Evolutionary conservation across 257 asterid genomes (phyloP).

Genomic region (Mentha longifolia): DNA sequence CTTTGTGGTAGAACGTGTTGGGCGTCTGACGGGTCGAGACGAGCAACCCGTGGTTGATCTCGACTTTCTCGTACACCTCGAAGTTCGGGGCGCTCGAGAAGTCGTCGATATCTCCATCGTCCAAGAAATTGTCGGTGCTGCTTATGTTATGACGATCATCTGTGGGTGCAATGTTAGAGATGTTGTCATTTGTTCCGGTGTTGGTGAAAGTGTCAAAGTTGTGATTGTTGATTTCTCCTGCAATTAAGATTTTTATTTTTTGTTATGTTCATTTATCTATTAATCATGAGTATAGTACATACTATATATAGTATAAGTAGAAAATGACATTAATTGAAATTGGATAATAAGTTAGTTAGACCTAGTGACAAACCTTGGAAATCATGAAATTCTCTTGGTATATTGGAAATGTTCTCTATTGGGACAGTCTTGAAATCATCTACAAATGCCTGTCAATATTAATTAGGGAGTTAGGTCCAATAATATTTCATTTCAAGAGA

Average conservation of each 20-base stretch:
- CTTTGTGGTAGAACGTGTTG: conserved; percentile 56
- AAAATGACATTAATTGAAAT: background rate
- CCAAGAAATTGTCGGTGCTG: conserved; percentile 44
- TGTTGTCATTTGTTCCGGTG: conserved; percentile 36
- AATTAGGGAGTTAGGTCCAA: background rate
- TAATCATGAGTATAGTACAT: background rate
- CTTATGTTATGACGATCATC: conserved; percentile 28
- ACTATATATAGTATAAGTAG: background rate
- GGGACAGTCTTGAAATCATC: conserved; percentile 58
- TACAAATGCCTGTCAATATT: conserved; percentile 42
- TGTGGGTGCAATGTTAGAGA: conserved; percentile 35
- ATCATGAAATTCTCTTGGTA: conserved; percentile 43
- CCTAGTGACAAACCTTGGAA: conserved; percentile 46
- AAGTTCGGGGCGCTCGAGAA: conserved; percentile 49
- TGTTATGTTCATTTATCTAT: too few species aligned
- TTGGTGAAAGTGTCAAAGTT: conserved; percentile 36
- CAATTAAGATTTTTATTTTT: background rate
- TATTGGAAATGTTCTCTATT: conserved; percentile 41
- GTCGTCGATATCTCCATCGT: conserved; percentile 49
- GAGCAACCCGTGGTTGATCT: conserved; percentile 55
- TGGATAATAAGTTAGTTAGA: background rate
- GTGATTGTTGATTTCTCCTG: conserved; percentile 47
- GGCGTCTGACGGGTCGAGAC: conserved; percentile 63
- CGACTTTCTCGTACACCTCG: conserved; percentile 46
- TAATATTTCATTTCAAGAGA: background rate